Evolutionary conservation across 2,329 filamentous ascomycete genomes (phyloP), one percentile per base, ranked within the genome.

Genomic region (Stachybotrys echinatus): DNA sequence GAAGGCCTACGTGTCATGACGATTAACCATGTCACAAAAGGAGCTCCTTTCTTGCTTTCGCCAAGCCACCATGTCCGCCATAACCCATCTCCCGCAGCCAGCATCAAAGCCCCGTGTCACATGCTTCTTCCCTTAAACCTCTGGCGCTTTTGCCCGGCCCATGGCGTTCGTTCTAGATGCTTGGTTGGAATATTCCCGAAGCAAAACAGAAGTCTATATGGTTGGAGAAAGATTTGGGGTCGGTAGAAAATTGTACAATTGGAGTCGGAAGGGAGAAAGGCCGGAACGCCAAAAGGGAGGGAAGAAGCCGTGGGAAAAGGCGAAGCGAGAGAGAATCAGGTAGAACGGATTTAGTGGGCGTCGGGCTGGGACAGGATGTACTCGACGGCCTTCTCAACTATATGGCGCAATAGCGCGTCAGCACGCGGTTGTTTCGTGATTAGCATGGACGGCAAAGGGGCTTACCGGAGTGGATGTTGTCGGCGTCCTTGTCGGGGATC

Each of bases 401-500:
- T 42, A 21, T 31, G 38, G 12, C 7, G 22, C 23, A 21, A 21
- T n/a, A 44, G 12, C 48, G 19, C 4, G 47, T 52, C 14, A 59
- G 54, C 45, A 45, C 10, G 49, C 46, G 39, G 46, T 37, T 10
- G 14, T n/a, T 6, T 17, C 7, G 38, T 17, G 38, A 7, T 19
- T 17, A 10, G 31, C 10, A 37, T 37, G 7, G 18, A 17, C 6
- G 38, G 38, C 6, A 17, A n/a, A 19, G 7, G 19, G 22, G 75
- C 89, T 61, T 87, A 95, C 91, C 85, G 66, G 90, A 95, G 82
- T 94, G 90, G 72, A 96, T 95, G 58, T 81, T 79, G 72, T 96
- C 92, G 60, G 92, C 92, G 68, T 96, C 90, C 83, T 96, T 96
- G 77, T 96, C 92, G 61, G 92, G 92, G 65, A 96, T 96, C 82